A percentile compares a stretch with the other conserved stretches of the same genome.
These are phyloP conservation scores for Blumeria hordei DNA, from an alignment of 2,329 filamentous ascomycete species.

Conservation along the genomic window DNA sequence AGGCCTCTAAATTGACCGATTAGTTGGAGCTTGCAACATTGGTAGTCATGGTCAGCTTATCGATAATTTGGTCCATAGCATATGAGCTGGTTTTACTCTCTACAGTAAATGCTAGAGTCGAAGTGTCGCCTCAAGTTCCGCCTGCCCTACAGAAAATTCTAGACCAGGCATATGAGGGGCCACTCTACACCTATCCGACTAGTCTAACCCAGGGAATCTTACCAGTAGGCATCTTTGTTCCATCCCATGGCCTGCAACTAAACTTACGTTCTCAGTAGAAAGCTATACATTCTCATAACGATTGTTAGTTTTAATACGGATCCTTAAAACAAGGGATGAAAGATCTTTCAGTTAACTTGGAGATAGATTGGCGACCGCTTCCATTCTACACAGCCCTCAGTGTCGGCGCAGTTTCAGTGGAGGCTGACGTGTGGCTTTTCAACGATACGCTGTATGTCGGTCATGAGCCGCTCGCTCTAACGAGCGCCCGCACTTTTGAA, in stretches of 20 bases:
- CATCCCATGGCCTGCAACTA: background rate
- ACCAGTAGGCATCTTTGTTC: slow-evolving; percentile 19
- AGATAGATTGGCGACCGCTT: slow-evolving; percentile 19
- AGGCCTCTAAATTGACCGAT: no score
- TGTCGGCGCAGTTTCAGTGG: slow-evolving; percentile 9
- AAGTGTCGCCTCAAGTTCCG: slow-evolving; percentile 16
- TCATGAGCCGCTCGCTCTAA: slow-evolving; percentile 10
- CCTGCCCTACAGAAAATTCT: slow-evolving; percentile 29
- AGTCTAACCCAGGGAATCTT: slow-evolving; percentile 34
- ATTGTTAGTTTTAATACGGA: slow-evolving; percentile 26
- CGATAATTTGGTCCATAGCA: no score
- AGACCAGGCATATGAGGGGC: slow-evolving; percentile 24
- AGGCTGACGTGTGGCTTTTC: slow-evolving; percentile 14
- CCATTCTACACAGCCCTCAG: slow-evolving; percentile 12
- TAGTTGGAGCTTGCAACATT: no score
- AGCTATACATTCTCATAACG: slow-evolving; percentile 31
- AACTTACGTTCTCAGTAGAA: slow-evolving; percentile 16
- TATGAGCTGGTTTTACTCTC: no score
- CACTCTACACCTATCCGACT: slow-evolving; percentile 33
- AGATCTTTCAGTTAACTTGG: slow-evolving; percentile 21
- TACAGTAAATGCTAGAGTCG: background rate
- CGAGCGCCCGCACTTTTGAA: slow-evolving; percentile 8
- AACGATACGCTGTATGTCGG: slow-evolving; percentile 11
- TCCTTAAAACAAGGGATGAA: slow-evolving; percentile 26
- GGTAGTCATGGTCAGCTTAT: no score